Conservation (phyloP, 192 early-diverging fungal genomes). For the Entomortierella beljakovae region DNA sequence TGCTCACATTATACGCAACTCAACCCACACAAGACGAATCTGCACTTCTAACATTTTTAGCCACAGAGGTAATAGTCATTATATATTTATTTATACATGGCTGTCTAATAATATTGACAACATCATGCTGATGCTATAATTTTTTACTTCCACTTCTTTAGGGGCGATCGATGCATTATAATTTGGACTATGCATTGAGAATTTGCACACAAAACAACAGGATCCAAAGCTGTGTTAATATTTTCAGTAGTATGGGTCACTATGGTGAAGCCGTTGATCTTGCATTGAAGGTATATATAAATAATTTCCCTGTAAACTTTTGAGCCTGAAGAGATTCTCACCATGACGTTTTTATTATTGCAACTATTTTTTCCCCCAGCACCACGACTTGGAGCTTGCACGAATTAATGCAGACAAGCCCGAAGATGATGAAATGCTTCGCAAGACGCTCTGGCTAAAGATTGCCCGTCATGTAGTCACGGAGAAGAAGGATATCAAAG, state of each 20-base stretch:
- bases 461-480: constrained; percentile 94
- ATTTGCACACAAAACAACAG: constrained; percentile 87
- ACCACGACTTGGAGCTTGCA: constrained; percentile 89
- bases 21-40: constrained; percentile 75
- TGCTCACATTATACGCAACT: constrained; percentile 82
- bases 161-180: constrained; percentile 86
- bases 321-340: too few species aligned
- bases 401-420: constrained; percentile 94
- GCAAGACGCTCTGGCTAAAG: constrained; percentile 92
- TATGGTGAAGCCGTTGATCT: constrained; percentile 95
- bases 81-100: neutral
- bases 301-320: neutral
- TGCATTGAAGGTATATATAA: constrained; percentile 74
- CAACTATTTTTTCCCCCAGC: constrained; percentile 42
- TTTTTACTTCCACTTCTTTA: constrained; percentile 28
- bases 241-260: constrained; percentile 89
- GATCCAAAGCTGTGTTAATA: constrained; percentile 88
- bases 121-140: neutral
- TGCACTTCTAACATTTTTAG: constrained; percentile 82
- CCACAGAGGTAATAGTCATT: constrained; percentile 62
- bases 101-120: neutral
- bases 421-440: constrained; percentile 83
- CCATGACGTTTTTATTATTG: too few species aligned
- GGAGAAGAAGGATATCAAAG: constrained; percentile 86
- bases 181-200: constrained; percentile 91